These are phyloP conservation scores for Panus rudis DNA, from an alignment of 768 basidiomycete species.

Conservation along the genomic window DNA sequence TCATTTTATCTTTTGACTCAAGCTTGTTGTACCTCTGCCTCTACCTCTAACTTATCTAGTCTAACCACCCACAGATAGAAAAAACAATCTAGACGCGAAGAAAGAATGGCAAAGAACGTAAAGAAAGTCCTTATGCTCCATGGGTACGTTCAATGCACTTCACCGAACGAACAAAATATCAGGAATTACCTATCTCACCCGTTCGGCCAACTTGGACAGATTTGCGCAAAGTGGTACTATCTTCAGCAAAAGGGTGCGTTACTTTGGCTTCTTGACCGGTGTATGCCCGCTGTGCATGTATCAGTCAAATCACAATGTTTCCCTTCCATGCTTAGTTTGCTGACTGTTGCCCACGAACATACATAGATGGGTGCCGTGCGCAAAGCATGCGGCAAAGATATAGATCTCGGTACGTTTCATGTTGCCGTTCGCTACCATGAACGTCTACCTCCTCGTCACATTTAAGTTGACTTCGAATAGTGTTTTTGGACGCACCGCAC, in stretches of 20 bases:
- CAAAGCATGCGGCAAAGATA: constrained; percentile 55
- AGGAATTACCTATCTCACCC: constrained; percentile 4
- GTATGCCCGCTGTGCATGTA: neutral
- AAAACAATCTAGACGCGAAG: no score
- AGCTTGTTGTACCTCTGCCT: no score
- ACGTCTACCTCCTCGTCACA: neutral
- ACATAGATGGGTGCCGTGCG: constrained; percentile 63
- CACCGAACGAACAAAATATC: neutral
- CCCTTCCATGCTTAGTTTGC: neutral
- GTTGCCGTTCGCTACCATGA: neutral
- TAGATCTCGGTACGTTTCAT: constrained; percentile 51
- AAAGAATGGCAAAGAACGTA: constrained; percentile 8
- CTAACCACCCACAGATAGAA: no score
- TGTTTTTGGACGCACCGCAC: constrained; percentile 68
- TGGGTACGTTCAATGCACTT: constrained; percentile 26
- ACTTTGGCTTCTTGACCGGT: neutral
- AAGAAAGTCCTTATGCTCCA: constrained; percentile 40
- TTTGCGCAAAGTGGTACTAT: constrained; percentile 65
- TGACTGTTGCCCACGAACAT: neutral
- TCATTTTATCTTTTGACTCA: no score
- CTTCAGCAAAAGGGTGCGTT: constrained; percentile 63
- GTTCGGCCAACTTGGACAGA: constrained; percentile 26
- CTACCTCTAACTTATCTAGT: no score
- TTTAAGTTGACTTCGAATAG: constrained; percentile 28
- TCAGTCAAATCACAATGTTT: neutral